Evolutionary conservation across 1,139 yeast species (phyloP).

Genomic region (Meyerozyma sp.): DNA sequence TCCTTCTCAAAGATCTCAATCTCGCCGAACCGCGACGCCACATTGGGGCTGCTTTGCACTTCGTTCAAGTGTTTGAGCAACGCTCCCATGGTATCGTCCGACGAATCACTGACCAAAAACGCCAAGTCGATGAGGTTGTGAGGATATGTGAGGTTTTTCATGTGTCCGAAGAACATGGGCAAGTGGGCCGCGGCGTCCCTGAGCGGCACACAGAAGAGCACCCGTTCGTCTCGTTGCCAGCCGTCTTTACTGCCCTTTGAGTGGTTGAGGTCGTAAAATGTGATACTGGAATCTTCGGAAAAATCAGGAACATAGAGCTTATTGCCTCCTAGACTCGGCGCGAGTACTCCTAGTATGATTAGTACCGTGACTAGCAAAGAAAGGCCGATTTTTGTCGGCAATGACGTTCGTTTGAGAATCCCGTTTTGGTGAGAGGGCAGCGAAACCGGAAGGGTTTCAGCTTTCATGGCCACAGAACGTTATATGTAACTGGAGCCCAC

Average conservation of each 20-base stretch:
- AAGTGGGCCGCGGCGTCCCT: constrained; percentile 60
- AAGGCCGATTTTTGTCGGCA: background rate
- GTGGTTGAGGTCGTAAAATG: constrained; percentile 42
- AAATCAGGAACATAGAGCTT: constrained; percentile 2
- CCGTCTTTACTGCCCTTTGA: constrained; percentile 43
- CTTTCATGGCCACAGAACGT: background rate
- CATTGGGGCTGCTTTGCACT: constrained; percentile 40
- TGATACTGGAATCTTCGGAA: constrained; percentile 17
- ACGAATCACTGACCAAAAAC: constrained; percentile 52
- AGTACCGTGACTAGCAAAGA: background rate
- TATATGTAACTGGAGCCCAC: background rate
- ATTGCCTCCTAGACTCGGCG: background rate
- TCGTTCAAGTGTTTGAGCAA: constrained; percentile 36
- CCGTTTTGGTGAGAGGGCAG: background rate
- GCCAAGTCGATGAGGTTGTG: constrained; percentile 54
- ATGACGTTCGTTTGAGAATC: background rate
- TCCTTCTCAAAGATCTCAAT: constrained; percentile 52
- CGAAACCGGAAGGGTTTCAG: background rate
- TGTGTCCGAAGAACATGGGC: constrained; percentile 57
- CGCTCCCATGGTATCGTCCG: constrained; percentile 52
- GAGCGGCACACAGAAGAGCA: constrained; percentile 53
- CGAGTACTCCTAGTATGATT: background rate
- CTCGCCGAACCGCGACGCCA: constrained; percentile 44
- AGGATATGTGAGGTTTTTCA: constrained; percentile 54
- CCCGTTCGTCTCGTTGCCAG: constrained; percentile 52